Conservation (phyloP, 2,329 filamentous ascomycete genomes). For the Ceratocystis cacaofunesta region DNA sequence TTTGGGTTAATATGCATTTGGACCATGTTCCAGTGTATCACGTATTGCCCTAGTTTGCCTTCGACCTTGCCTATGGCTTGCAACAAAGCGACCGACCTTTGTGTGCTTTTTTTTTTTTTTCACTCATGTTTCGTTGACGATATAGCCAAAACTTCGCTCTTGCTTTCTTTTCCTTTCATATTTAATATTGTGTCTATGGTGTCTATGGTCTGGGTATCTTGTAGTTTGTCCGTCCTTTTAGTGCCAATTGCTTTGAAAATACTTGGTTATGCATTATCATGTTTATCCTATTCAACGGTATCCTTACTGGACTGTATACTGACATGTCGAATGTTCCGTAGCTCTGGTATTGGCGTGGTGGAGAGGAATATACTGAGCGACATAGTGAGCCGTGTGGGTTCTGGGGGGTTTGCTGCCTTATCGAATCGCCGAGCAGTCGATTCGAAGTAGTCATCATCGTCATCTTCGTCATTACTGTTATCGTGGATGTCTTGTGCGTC, state of each 20-base stretch:
- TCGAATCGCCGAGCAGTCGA: conserved; percentile 42
- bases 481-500: conserved; percentile 13
- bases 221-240: neutral
- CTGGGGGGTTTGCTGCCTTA: conserved; percentile 34
- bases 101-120: neutral
- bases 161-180: neutral
- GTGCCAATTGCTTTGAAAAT: neutral
- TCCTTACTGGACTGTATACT: conserved; percentile 33
- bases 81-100: neutral
- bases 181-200: neutral
- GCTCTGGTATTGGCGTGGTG: conserved; percentile 35
- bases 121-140: conserved; percentile 1
- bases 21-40: neutral
- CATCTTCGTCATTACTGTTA: conserved; percentile 17
- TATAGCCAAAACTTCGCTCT: neutral
- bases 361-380: conserved; percentile 49
- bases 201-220: neutral
- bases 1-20: neutral
- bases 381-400: conserved; percentile 33
- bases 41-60: neutral
- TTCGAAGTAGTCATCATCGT: conserved; percentile 37
- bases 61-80: neutral
- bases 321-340: conserved; percentile 35
- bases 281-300: conserved; percentile 13
- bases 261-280: neutral